Base-by-base conservation (phyloP, 768 basidiomycete species). In the Pleurotus cornucopiae region DNA sequence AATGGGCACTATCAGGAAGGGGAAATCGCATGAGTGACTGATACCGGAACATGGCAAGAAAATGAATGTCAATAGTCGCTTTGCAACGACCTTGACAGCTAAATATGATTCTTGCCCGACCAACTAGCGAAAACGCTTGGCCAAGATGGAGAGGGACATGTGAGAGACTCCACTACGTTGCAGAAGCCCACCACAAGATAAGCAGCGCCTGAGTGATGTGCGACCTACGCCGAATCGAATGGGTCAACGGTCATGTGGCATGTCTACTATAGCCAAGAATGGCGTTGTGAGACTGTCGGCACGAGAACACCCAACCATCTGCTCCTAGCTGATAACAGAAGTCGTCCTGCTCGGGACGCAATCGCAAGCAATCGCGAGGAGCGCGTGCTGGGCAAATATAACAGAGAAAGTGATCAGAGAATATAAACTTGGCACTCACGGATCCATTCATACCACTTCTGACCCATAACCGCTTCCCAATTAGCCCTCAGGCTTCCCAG, bases 391-490 rank as follows among this genome's bases (percentile, higher is more conserved):
- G 30, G 30, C 53, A 47, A 44, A 60, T n/a, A 54, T 14, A 45
- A 46, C 9, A 59, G 51, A 40, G 20, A 40, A 16, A 61, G 43
- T 46, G 47, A 47, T 34, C 6, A 23, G 44, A 46, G 47, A 54
- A 30, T 44, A 16, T 48, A 26, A 60, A 37, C 46, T 45, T 20
- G 16, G 41, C 20, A 84, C 87, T 80, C 69, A 95, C 94, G 71
- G 60, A 94, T 76, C 94, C 94, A 97, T 39, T 85, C 82, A 67
- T 78, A 76, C 55, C 69, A 67, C 56, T 73, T 80, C 34, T 62
- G 69, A 6, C 94, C 94, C 92, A 98, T 96, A 44, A 88, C 86
- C 48, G 83, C 80, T 61, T 80, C 78, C 94, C 94, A 97, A 60
- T 86, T 87, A 43, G 70, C 73, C 48, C 75, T 67, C 45, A 62